These are phyloP conservation scores for Tetratostichococcus sp. DNA, from an alignment of 139 green algal genomes.

Conservation along the genomic window DNA sequence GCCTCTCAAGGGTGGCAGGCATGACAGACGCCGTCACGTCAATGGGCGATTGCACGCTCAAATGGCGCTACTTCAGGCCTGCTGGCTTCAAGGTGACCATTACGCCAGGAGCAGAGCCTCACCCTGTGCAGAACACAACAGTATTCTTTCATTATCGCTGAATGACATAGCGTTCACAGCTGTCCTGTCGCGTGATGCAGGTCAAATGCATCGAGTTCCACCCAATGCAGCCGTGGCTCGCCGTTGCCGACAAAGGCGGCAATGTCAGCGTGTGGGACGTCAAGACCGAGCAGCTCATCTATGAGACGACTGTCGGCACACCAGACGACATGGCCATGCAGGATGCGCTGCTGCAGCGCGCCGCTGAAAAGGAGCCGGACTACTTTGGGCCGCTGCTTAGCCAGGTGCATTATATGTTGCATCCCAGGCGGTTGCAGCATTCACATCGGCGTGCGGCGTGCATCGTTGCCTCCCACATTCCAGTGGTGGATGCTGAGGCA, in stretches of 20 bases:
- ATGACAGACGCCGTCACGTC: too few species aligned
- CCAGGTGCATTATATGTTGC: not conserved
- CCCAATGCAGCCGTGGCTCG: slow-evolving; percentile 53
- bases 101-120: too few species aligned
- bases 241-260: slow-evolving; percentile 31
- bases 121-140: too few species aligned
- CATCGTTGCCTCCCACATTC: too few species aligned
- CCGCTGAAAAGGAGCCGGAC: slow-evolving; percentile 35
- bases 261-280: slow-evolving; percentile 46
- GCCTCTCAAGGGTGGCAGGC: too few species aligned
- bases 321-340: slow-evolving; percentile 45
- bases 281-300: slow-evolving; percentile 41
- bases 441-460: too few species aligned
- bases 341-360: slow-evolving; percentile 41
- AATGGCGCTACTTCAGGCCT: not conserved
- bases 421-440: too few species aligned
- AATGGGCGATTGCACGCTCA: not conserved
- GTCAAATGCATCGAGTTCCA: slow-evolving; percentile 45
- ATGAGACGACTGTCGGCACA: slow-evolving; percentile 31
- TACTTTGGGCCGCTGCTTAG: slow-evolving; percentile 23
- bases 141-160: too few species aligned
- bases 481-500: too few species aligned
- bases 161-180: too few species aligned
- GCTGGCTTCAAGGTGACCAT: not conserved
- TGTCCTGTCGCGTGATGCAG: slow-evolving; percentile 11